A percentile compares a stretch with the other conserved stretches of the same genome.
These are phyloP conservation scores for Basipetospora sp. DNA, from an alignment of 2,329 filamentous ascomycete genomes.

Conservation along the genomic window DNA sequence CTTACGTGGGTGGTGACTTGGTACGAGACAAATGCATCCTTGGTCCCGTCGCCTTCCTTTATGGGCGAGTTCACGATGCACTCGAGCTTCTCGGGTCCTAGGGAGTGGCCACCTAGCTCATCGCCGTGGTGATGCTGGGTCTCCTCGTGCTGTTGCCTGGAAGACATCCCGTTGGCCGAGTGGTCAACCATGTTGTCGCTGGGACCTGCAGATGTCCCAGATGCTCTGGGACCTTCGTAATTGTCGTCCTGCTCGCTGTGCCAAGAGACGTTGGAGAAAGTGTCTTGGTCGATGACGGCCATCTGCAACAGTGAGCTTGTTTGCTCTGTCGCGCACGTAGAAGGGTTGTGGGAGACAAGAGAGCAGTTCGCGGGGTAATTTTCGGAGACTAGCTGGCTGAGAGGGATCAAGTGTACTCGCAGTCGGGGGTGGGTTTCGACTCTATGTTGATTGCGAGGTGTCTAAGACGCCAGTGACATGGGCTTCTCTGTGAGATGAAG, in stretches of 20 bases:
- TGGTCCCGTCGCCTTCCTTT: constrained; percentile 93
- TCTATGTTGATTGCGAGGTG: no score
- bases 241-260: constrained; percentile 42
- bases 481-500: no score
- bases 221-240: no score
- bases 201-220: no score
- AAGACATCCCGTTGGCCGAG: neutral
- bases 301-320: constrained; percentile 10
- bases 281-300: constrained; percentile 44
- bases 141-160: neutral
- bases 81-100: constrained; percentile 51
- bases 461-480: no score
- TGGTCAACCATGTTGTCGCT: neutral
- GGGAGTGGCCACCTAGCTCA: constrained; percentile 6
- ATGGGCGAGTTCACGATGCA: constrained; percentile 70
- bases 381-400: no score
- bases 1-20: constrained; percentile 75
- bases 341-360: no score
- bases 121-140: constrained; percentile 6
- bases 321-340: no score
- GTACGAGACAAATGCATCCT: constrained; percentile 93
- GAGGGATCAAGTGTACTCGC: no score
- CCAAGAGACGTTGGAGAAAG: constrained; percentile 75
- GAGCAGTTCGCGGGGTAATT: no score
- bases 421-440: no score